Evolutionary conservation across 2,329 filamentous ascomycete genomes (phyloP), one percentile per base, ranked within the genome.

Genomic region (Peltaster fructicola): DNA sequence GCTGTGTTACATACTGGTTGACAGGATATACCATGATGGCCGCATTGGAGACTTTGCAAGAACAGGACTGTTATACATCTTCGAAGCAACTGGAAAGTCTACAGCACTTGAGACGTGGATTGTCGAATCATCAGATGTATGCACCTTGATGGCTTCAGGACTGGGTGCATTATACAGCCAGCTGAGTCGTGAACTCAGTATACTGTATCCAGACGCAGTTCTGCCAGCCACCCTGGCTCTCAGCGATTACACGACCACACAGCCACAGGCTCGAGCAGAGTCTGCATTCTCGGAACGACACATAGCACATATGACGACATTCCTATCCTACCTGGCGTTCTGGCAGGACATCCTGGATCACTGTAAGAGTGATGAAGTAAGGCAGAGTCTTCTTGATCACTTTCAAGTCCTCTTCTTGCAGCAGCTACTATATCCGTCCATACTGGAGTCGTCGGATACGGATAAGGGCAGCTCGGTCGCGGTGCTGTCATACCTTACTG

Each of bases 281-380:
- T 72, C 69, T 52, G 73, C 80, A 23, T 73, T 76, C 46, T 72
- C 74, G 3, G 58, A 65, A 1, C 70, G 81, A 30, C 82, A 90
- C 34, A 76, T 80, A 41, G 66, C 71, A n/a, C 80, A 93, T 40
- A 68, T 95, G 43, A 73, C 85, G 27, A 91, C 84, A 0, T 98
- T 98, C 43, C 62, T 98, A 20, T 92, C 88, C 1, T 90, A 95
- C 45, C 63, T 98, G 23, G 61, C 90, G 5, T 98, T 98, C 46
- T 98, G 88, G 88, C 88, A 98, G 53, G 88, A 98, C 49, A 84
- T 93, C 16, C 59, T 98, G 32, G 88, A 95, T 48, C 85, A 95
- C 51, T 98, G 88, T 55, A 72, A 73, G 41, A 95, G 85, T 3
- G 62, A 73, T 1, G 85, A 95, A 45, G 81, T 98, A 38, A 88